Evolutionary conservation across 139 green algal species (phyloP), one percentile per base, ranked within the genome.

Genomic region (Micractinium sp.): DNA sequence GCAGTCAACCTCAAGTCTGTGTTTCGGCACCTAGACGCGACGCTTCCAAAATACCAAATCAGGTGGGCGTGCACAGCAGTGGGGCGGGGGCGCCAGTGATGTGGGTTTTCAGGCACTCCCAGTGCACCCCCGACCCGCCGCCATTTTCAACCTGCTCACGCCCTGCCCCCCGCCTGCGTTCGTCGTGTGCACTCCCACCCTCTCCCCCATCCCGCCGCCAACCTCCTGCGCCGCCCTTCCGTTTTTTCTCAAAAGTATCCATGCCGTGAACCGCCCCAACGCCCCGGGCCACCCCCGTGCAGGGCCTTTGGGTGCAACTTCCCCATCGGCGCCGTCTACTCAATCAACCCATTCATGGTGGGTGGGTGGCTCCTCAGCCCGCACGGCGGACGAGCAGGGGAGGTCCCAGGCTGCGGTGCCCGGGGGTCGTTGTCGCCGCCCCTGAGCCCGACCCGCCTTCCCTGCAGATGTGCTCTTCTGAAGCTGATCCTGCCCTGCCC

Each of bases 1-100:
- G 33, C 56, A 33, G 85, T 95, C 29, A 95, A 95, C 81, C 90
- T 95, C 16, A 95, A 94, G 81, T 41, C 39, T 15, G 88, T 96
- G 27, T 96, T 95, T 60, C 80, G 93, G n/a, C 91, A 95, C 85
- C 67, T 96, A 18, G 93, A 96, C 61, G 92, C 92, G 81, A 96
- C 89, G 20, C 85, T 95, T 41, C 93, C 92, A 36, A 95, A 95
- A 85, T 93, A 87, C 47, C 74, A 53, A 35, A 33, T 82, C 86
- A 77, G 82, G 89, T 66, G 39, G 14, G 77, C 12, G 60, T 67
- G 15, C 14, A 67, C 60, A 67, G 60, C 60, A 67, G 60, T 16
- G 60, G 15, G 16, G 60, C 60, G 60, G 60, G 15, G 60, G 60
- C 60, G 60, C 15, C 60, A 67, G 60, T 16, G 60, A 67, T 23